These are phyloP conservation scores for Spizellomyces sp. DNA, from an alignment of 192 early-diverging fungal species.

Conservation along the genomic window DNA sequence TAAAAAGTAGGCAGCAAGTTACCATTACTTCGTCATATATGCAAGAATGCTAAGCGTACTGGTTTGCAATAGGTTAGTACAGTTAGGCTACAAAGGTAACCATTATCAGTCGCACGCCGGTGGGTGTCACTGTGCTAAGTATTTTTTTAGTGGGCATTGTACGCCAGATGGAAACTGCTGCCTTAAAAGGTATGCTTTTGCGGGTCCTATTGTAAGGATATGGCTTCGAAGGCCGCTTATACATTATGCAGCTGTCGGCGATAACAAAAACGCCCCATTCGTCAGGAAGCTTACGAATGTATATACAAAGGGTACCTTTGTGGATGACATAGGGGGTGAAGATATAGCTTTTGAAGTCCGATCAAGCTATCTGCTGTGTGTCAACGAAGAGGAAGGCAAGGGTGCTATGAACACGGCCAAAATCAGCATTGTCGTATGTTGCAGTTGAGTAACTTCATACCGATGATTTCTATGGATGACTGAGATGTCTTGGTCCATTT, in stretches of 20 bases:
- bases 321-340: constrained; percentile 48
- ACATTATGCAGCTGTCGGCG: constrained; percentile 53
- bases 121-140: not conserved
- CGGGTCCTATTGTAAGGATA: not conserved
- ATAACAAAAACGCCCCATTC: constrained; percentile 69
- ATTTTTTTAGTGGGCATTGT: constrained; percentile 70
- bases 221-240: not conserved
- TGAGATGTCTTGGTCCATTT: not conserved
- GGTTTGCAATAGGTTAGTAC: constrained; percentile 59
- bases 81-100: constrained; percentile 72
- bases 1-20: constrained; percentile 51
- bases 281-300: constrained; percentile 65
- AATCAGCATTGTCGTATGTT: constrained; percentile 34
- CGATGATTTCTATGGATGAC: not conserved
- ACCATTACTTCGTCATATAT: not conserved
- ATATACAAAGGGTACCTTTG: constrained; percentile 68
- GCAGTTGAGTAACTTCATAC: not conserved
- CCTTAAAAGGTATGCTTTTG: constrained; percentile 62
- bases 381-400: constrained; percentile 33
- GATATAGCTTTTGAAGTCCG: constrained; percentile 20
- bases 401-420: not conserved
- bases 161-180: constrained; percentile 81
- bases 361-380: constrained; percentile 52
- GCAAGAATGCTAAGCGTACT: not conserved
- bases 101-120: not conserved